Conservation (phyloP, 495 filamentous ascomycete species). For the Penicillium taxi region DNA sequence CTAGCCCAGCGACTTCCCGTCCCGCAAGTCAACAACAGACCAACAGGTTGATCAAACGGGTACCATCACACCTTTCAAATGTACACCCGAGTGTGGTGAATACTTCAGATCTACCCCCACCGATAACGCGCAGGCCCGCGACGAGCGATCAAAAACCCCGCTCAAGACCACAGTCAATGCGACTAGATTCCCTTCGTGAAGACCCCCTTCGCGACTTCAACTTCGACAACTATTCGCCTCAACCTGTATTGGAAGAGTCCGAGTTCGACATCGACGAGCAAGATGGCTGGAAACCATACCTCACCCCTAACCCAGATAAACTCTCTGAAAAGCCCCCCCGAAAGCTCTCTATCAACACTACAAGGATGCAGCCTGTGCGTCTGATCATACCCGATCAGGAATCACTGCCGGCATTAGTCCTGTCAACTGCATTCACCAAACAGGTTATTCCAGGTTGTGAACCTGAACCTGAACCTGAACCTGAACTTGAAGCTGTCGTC, state of each 20-base stretch:
- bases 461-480: too few relatives aligned
- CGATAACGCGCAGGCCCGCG: slow-evolving; percentile 64
- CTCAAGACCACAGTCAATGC: slow-evolving; percentile 64
- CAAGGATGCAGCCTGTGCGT: slow-evolving; percentile 20
- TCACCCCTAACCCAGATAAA: slow-evolving; percentile 29
- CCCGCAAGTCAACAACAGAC: slow-evolving; percentile 43
- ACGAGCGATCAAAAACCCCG: slow-evolving; percentile 82
- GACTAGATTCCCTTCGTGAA: slow-evolving; percentile 36
- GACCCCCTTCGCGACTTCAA: too few relatives aligned
- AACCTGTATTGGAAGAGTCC: slow-evolving; percentile 10
- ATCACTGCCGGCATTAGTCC: slow-evolving; percentile 31
- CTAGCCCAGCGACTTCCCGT: slow-evolving; percentile 54
- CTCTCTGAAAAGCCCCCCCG: slow-evolving; percentile 29
- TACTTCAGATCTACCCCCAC: slow-evolving; percentile 43
- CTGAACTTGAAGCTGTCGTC: too few relatives aligned
- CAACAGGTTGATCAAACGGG: slow-evolving; percentile 87
- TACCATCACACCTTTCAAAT: slow-evolving; percentile 52
- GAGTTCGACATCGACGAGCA: slow-evolving; percentile 16
- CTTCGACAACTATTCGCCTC: too few relatives aligned
- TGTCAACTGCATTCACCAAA: slow-evolving; percentile 35
- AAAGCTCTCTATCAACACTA: slow-evolving; percentile 24
- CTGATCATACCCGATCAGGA: slow-evolving; percentile 21
- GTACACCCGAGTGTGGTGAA: slow-evolving; percentile 21
- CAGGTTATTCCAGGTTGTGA: too few relatives aligned
- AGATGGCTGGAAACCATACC: slow-evolving; percentile 40